Evolutionary conservation across 148 eudicot species (phyloP).

Genomic region (Rhododendron williamsianum): DNA sequence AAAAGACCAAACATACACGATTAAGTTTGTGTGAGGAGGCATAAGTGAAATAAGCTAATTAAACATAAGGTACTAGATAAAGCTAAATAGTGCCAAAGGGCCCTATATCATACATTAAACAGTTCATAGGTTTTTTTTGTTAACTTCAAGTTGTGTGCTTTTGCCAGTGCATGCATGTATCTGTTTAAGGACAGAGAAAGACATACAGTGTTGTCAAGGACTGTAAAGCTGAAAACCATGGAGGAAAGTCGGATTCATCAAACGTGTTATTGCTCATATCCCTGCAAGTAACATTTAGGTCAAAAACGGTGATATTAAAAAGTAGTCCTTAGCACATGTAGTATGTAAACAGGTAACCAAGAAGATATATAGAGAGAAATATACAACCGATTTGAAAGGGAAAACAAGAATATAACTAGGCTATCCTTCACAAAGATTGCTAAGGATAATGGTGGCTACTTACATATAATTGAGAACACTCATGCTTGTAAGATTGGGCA

Average conservation of each 20-base stretch:
- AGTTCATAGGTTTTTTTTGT: background rate
- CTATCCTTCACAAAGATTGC: background rate
- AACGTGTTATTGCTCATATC: conserved; percentile 81
- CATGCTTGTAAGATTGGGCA: conserved; percentile 51
- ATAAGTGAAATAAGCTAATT: background rate
- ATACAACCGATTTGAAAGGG: background rate
- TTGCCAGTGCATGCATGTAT: background rate
- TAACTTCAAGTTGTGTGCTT: background rate
- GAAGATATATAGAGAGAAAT: background rate
- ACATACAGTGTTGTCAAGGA: conserved; percentile 59
- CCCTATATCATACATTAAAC: background rate
- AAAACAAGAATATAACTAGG: background rate
- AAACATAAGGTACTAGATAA: background rate
- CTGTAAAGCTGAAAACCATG: conserved; percentile 48
- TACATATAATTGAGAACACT: conserved; percentile 14
- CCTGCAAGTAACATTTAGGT: conserved; percentile 37
- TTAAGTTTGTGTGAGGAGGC: background rate
- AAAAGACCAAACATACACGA: background rate
- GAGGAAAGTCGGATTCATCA: conserved; percentile 41
- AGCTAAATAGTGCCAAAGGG: background rate
- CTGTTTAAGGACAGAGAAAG: conserved; percentile 8
- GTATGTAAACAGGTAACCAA: background rate
- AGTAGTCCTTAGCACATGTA: background rate
- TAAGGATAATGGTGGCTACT: background rate
- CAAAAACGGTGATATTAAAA: background rate